phyloP scores from a whole-genome alignment of 768 basidiomycete genomes.

The Hirschioporus abietinus region DNA sequence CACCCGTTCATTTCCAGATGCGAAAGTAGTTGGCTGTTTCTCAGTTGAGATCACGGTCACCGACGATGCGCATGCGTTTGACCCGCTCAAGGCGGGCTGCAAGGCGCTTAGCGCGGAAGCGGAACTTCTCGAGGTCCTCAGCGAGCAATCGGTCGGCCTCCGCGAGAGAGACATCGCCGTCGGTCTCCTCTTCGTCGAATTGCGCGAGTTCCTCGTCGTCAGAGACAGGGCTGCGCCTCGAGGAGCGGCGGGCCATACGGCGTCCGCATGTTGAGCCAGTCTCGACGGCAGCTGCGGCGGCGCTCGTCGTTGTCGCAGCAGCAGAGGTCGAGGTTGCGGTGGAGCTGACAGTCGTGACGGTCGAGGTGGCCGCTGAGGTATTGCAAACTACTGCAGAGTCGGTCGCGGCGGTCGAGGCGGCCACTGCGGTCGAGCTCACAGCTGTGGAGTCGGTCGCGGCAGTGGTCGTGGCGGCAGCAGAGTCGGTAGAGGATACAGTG shows the following conservation, averaged over 20 bases:
- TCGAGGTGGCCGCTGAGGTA: not conserved
- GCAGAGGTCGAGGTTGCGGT: not conserved
- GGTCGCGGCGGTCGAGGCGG: not conserved
- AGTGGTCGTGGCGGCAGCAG: not conserved
- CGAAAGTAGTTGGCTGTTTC: no score
- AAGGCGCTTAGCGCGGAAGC: not conserved
- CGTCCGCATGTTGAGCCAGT: not conserved
- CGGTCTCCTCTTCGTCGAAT: not conserved
- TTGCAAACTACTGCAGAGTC: not conserved
- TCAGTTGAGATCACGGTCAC: not conserved
- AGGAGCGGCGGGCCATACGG: not conserved
- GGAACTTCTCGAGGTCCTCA: not conserved
- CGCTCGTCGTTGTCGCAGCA: not conserved
- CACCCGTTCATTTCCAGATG: no score
- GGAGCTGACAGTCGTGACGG: not conserved
- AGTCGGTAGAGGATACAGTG: not conserved
- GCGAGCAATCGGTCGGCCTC: not conserved
- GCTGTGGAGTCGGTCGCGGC: not conserved
- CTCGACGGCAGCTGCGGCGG: not conserved
- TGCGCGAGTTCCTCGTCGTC: not conserved
- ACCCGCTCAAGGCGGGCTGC: not conserved
- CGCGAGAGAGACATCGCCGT: not conserved
- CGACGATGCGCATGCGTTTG: not conserved
- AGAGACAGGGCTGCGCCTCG: not conserved
- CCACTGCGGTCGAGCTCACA: not conserved